These are phyloP conservation scores for Alternaria sp. DNA, from an alignment of 2,329 filamentous ascomycete genomes.

Conservation along the genomic window DNA sequence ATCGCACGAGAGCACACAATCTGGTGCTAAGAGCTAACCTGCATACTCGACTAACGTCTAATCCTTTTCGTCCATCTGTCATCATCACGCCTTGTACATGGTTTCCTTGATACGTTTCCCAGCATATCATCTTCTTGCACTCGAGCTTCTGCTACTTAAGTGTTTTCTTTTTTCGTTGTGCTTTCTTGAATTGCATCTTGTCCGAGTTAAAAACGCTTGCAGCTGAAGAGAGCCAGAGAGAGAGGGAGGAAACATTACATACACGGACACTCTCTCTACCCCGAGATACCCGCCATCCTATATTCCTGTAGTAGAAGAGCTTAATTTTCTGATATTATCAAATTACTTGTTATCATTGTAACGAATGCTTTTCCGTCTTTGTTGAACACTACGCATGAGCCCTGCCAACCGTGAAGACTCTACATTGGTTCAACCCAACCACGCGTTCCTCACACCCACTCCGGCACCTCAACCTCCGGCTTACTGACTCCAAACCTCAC, in stretches of 20 bases:
- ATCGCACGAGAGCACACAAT: not conserved
- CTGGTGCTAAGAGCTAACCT: constrained; percentile 4
- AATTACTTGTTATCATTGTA: not conserved
- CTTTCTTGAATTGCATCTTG: not conserved
- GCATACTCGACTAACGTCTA: not conserved
- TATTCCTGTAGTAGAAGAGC: not conserved
- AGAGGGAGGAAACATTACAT: not conserved
- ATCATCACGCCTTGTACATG: not conserved
- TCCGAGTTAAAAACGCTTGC: not conserved
- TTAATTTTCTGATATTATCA: not conserved
- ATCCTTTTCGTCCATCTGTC: not conserved
- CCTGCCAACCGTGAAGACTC: not conserved
- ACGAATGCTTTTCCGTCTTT: not conserved
- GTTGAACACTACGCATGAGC: not conserved
- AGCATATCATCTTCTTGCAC: not conserved
- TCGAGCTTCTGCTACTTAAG: not conserved
- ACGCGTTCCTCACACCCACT: constrained; percentile 17
- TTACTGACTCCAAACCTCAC: constrained; percentile 29
- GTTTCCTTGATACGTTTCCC: not conserved
- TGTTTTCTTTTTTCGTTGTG: not conserved
- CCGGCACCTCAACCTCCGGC: constrained; percentile 21
- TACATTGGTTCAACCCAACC: not conserved
- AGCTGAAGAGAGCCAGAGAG: not conserved
- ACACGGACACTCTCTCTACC: not conserved
- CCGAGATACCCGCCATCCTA: not conserved